Evolutionary conservation across 192 early-diverging fungal genomes (phyloP).

Genomic region (Coemansia sp.): DNA sequence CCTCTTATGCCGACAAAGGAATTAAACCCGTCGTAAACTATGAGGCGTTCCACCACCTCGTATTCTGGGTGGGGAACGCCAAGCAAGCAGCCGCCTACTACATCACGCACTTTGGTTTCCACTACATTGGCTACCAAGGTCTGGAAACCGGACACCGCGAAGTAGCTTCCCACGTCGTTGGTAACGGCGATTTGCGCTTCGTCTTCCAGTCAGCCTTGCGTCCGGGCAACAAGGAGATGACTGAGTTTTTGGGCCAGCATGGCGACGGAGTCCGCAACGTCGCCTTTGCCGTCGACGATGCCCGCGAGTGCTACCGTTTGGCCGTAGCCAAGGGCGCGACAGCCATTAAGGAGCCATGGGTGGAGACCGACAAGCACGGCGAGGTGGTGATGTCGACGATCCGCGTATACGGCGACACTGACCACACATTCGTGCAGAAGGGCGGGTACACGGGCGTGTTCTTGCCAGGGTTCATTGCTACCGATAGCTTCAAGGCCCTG

Average conservation of each 20-base stretch:
- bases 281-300: slow-evolving; percentile 89
- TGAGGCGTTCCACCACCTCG: slow-evolving; percentile 78
- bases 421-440: slow-evolving; percentile 93
- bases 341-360: slow-evolving; percentile 76
- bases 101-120: slow-evolving; percentile 90
- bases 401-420: slow-evolving; percentile 90
- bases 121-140: slow-evolving; percentile 89
- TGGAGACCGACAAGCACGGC: slow-evolving; percentile 84
- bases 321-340: slow-evolving; percentile 87
- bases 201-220: slow-evolving; percentile 92
- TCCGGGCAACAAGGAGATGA: slow-evolving; percentile 72
- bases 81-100: slow-evolving; percentile 96
- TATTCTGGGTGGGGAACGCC: slow-evolving; percentile 89
- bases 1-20: slow-evolving; percentile 64
- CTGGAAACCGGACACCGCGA: slow-evolving; percentile 93
- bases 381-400: slow-evolving; percentile 90
- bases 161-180: slow-evolving; percentile 83
- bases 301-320: slow-evolving; percentile 73
- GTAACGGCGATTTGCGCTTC: slow-evolving; percentile 78
- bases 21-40: slow-evolving; percentile 65
- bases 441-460: slow-evolving; percentile 81
- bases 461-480: slow-evolving; percentile 74
- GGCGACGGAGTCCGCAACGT: slow-evolving; percentile 97
- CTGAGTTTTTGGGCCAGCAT: slow-evolving; percentile 71
- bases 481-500: slow-evolving; percentile 59